phyloP scores from a whole-genome alignment of 495 filamentous ascomycete genomes.

The Emericellopsis terricola region DNA sequence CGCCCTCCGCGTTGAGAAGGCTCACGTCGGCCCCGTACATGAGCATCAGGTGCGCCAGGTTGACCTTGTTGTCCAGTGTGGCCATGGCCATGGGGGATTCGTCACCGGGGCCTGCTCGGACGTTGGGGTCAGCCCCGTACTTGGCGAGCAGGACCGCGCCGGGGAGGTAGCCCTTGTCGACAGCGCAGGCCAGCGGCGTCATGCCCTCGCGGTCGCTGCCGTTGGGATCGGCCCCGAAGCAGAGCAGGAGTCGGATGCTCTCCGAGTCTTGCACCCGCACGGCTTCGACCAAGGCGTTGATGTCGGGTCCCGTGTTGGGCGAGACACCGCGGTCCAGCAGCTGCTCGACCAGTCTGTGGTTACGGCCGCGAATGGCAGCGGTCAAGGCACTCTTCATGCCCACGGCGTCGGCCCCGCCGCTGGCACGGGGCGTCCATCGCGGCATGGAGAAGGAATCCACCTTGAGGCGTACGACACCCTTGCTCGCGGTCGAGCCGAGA shows the following conservation, averaged over 20 bases:
- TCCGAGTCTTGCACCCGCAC: slow-evolving; percentile 25
- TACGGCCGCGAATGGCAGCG: slow-evolving; percentile 20
- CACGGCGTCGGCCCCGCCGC: slow-evolving; percentile 11
- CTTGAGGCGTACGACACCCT: slow-evolving; percentile 11
- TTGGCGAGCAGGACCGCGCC: slow-evolving; percentile 27
- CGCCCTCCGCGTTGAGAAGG: slow-evolving; percentile 21
- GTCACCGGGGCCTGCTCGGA: slow-evolving; percentile 15
- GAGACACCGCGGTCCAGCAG: slow-evolving; percentile 31
- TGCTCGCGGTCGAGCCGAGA: slow-evolving; percentile 7
- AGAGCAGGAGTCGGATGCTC: slow-evolving; percentile 26
- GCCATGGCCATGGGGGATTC: slow-evolving; percentile 24
- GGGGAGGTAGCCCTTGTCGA: slow-evolving; percentile 24
- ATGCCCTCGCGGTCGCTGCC: slow-evolving; percentile 17
- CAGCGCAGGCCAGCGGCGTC: slow-evolving; percentile 22
- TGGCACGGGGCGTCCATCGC: slow-evolving; percentile 19
- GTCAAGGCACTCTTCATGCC: slow-evolving; percentile 13
- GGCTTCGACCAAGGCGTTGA: slow-evolving; percentile 22
- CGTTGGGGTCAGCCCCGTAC: slow-evolving; percentile 32
- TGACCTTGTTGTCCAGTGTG: slow-evolving; percentile 18
- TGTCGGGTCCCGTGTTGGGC: slow-evolving; percentile 18
- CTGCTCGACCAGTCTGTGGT: slow-evolving; percentile 30
- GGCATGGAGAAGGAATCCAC: slow-evolving; percentile 16
- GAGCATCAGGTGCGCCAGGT: slow-evolving; percentile 24
- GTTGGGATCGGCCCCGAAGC: slow-evolving; percentile 30
- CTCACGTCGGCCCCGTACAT: slow-evolving; percentile 28